Base-by-base conservation (phyloP, 371 early-diverging fungal species). In the Saksenaea vasiformis region DNA sequence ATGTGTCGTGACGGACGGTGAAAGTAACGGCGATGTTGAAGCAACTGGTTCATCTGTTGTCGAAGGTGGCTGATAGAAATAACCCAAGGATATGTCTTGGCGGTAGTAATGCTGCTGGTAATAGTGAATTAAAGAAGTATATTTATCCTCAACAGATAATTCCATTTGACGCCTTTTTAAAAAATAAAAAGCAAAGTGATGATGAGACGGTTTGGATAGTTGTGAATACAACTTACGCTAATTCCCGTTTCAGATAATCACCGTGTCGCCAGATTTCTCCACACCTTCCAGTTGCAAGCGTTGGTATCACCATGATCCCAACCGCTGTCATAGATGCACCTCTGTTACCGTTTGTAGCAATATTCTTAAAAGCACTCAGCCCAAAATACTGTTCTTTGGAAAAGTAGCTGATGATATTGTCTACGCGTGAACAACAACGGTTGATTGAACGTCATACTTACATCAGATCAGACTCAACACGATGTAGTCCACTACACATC, bases 401-500 rank as follows among this genome's bases (percentile, higher is more conserved):
- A 70, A 88, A 88, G 37, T 82, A 83, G 66, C 88, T 88, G 63
- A 19, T 15, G 19, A 19, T 7, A 22, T 47, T 3, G 24, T 47
- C 5, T 22, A 11, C 22, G 3, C 8, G 10, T 17, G 22, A 19
- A 28, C 11, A n/a, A 64, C 24, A 9, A 39, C 22, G 27, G 14
- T 22, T 24, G 56, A 19, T 55, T 34, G 39, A 59, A 11, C 15
- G 15, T 28, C 11, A 61, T 26, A 26, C 69, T 38, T 83, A 88
- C 88, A 86, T 81, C 19, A 76, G 69, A 69, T 88, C 88, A 15
- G 77, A 66, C n/a, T 69, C 64, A 14, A 79, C 69, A 31, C 63
- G 70, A 67, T 88, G 88, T 39, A 85, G 71, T 22, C 88, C 88
- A 65, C 88, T 88, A 36, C 85, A 82, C 7, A 88, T 79, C 7